These are phyloP conservation scores for Xanthoparmelia taractica DNA, from an alignment of 495 filamentous ascomycete genomes.

Conservation along the genomic window DNA sequence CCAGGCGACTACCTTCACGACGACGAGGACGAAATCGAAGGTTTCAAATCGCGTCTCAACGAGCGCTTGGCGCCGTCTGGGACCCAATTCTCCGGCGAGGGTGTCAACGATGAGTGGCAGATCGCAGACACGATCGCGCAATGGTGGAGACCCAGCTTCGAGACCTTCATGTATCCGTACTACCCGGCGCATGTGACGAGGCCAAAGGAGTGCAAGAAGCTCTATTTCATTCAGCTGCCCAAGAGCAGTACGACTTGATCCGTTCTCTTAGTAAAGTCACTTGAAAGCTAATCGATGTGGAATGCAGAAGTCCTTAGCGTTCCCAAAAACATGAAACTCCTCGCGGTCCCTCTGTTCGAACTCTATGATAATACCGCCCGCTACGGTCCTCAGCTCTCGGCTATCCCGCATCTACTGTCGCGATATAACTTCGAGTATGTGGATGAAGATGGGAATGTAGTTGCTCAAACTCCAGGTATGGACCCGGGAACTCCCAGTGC, in stretches of 20 bases:
- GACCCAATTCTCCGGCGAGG: conserved; percentile 76
- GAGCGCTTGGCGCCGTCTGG: conserved; percentile 89
- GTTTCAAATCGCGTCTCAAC: conserved; percentile 86
- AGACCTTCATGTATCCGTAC: conserved; percentile 99
- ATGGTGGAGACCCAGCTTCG: conserved; percentile 98
- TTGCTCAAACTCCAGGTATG: conserved; percentile 74
- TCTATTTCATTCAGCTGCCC: conserved; percentile 92
- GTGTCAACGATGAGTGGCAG: conserved; percentile 83
- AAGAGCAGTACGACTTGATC: conserved; percentile 64
- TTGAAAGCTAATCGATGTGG: neutral
- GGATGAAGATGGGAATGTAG: conserved; percentile 86
- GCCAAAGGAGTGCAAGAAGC: conserved; percentile 98
- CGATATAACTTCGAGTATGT: conserved; percentile 97
- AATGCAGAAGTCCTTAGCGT: conserved; percentile 82
- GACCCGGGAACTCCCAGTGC: conserved; percentile 42
- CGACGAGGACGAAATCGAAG: conserved; percentile 83
- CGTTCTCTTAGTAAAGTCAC: neutral
- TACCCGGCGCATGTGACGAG: conserved; percentile 89
- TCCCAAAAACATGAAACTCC: conserved; percentile 98
- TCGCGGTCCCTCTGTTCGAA: conserved; percentile 94
- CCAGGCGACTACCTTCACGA: conserved; percentile 92
- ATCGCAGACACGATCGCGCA: conserved; percentile 90
- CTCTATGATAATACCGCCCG: conserved; percentile 93
- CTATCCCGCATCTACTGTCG: conserved; percentile 88
- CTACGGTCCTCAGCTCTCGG: conserved; percentile 92